Conservation (phyloP, 1,284 basidiomycete species). For the Puccinia novopanici region DNA sequence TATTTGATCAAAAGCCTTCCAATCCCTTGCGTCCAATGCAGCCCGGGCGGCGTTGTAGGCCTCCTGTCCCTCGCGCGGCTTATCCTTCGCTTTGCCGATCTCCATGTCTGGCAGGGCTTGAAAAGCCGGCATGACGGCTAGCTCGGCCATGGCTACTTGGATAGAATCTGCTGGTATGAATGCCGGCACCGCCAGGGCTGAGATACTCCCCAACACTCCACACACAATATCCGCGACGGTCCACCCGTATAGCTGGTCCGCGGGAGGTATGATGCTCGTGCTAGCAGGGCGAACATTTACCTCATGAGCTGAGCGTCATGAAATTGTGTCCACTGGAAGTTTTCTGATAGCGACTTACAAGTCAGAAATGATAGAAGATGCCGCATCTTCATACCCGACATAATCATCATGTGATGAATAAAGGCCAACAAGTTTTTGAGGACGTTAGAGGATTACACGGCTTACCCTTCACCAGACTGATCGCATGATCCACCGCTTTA, state of each 20-base stretch:
- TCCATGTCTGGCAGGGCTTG: neutral
- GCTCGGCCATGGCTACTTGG: slow-evolving; percentile 9
- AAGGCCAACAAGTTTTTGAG: neutral
- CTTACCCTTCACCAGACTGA: slow-evolving; percentile 33
- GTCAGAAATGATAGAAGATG: slow-evolving; percentile 37
- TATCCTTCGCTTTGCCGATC: neutral
- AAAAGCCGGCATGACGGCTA: slow-evolving; percentile 1
- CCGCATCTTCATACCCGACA: slow-evolving; percentile 13
- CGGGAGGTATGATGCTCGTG: slow-evolving; percentile 20
- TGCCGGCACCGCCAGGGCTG: slow-evolving; percentile 29
- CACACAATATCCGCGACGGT: slow-evolving; percentile 24
- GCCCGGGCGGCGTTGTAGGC: slow-evolving; percentile 16
- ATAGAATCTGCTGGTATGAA: slow-evolving; percentile 37
- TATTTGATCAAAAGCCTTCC: neutral
- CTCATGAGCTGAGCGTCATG: neutral
- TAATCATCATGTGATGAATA: neutral
- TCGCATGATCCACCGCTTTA: slow-evolving; percentile 30
- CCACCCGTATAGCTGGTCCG: slow-evolving; percentile 37
- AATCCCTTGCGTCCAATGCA: slow-evolving; percentile 10
- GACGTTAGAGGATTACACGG: neutral
- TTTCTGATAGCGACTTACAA: slow-evolving; percentile 22
- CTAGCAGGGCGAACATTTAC: neutral
- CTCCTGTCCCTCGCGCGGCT: slow-evolving; percentile 16
- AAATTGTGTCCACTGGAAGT: neutral
- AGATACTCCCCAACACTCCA: slow-evolving; percentile 36